phyloP scores from a whole-genome alignment of 2,329 filamentous ascomycete genomes.

The Pseudocercospora pini-densiflorae region DNA sequence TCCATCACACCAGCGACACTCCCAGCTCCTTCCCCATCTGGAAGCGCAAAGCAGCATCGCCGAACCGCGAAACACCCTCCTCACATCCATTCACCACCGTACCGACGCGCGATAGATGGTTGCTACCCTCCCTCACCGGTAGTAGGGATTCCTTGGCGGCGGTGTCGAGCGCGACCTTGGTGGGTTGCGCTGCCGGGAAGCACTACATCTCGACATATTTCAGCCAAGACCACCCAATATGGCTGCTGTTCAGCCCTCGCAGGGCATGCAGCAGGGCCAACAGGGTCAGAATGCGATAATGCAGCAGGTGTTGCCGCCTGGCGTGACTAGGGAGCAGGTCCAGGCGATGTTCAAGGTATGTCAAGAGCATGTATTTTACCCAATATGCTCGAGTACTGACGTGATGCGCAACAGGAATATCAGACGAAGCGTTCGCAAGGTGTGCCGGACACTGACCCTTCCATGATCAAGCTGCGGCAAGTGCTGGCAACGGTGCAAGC shows the following conservation, averaged over 20 bases:
- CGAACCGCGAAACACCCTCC: slow-evolving; percentile 1
- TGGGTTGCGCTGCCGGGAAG: slow-evolving; percentile 20
- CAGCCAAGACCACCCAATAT: slow-evolving; percentile 26
- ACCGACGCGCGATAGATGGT: slow-evolving; percentile 16
- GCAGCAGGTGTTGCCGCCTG: slow-evolving; percentile 41
- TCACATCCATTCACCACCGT: not conserved
- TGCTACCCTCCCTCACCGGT: slow-evolving; percentile 10
- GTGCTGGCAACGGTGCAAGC: slow-evolving; percentile 72
- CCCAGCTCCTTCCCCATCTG: slow-evolving; percentile 12
- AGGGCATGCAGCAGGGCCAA: slow-evolving; percentile 34
- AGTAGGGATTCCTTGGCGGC: slow-evolving; percentile 15
- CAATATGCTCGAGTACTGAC: slow-evolving; percentile 19
- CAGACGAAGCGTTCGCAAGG: slow-evolving; percentile 87
- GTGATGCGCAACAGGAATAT: slow-evolving; percentile 67
- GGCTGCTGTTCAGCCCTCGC: slow-evolving; percentile 36
- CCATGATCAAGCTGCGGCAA: slow-evolving; percentile 80
- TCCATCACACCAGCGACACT: slow-evolving; percentile 7
- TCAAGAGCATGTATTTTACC: slow-evolving; percentile 19
- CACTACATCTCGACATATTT: slow-evolving; percentile 18
- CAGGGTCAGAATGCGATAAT: slow-evolving; percentile 25
- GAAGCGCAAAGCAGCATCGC: slow-evolving; percentile 18
- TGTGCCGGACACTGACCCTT: slow-evolving; percentile 79
- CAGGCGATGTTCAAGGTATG: slow-evolving; percentile 74
- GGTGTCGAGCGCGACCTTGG: slow-evolving; percentile 27
- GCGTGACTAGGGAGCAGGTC: slow-evolving; percentile 75